Evolutionary conservation across 2,329 filamentous ascomycete species (phyloP).

Genomic region (Trichoderma sp.): DNA sequence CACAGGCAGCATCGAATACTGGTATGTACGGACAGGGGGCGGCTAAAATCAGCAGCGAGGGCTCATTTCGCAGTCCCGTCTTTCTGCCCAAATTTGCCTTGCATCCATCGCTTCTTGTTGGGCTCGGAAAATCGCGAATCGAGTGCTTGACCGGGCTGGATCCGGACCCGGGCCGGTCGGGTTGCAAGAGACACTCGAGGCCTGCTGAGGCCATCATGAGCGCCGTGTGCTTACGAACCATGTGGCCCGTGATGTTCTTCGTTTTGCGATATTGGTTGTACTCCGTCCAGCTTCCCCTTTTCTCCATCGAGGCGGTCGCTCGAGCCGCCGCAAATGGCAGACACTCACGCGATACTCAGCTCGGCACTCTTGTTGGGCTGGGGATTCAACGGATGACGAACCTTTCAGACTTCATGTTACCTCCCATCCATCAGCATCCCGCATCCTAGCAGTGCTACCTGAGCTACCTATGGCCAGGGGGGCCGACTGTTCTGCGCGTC

Average conservation of each 20-base stretch:
- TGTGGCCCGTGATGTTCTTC: neutral
- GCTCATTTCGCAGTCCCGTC: neutral
- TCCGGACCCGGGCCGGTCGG: conserved; percentile 18
- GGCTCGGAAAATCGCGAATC: neutral
- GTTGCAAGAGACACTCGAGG: neutral
- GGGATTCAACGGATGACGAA: no score
- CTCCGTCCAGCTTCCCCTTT: neutral
- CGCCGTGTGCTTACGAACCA: neutral
- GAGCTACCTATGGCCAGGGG: no score
- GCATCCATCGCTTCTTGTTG: neutral
- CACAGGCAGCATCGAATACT: neutral
- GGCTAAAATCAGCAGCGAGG: neutral
- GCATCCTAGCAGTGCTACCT: no score
- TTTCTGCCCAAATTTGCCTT: neutral
- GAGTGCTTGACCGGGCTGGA: conserved; percentile 7
- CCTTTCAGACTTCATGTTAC: no score
- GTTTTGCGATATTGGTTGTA: no score
- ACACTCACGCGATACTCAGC: neutral
- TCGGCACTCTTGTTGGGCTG: neutral
- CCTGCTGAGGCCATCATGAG: conserved; percentile 16
- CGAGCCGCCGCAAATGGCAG: neutral
- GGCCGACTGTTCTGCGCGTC: no score
- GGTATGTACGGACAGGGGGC: neutral
- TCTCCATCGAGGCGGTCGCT: neutral
- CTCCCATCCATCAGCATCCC: no score